phyloP scores from a whole-genome alignment of 2,329 filamentous ascomycete species.

The Fusarium chlamydosporum region DNA sequence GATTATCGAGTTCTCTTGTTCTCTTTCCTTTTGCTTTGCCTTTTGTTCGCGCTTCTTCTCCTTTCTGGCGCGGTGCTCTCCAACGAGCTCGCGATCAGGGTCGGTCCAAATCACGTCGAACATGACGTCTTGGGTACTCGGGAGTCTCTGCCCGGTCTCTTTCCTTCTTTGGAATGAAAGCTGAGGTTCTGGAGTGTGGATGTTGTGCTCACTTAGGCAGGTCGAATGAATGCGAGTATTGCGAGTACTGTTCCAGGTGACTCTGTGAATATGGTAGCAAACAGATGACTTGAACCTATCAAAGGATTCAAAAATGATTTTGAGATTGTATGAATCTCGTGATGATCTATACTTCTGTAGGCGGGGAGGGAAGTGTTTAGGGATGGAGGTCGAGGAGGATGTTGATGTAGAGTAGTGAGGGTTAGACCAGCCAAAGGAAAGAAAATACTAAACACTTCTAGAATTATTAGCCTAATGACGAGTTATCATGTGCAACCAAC shows the following conservation, averaged over 20 bases:
- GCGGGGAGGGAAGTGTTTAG: neutral
- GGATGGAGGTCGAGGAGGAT: neutral
- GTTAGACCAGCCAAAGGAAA: neutral
- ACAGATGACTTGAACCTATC: neutral
- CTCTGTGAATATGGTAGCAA: neutral
- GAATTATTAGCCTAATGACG: neutral
- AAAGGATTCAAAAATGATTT: slow-evolving; percentile 2
- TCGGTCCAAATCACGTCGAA: slow-evolving; percentile 73
- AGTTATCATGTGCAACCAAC: neutral
- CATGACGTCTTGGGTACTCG: slow-evolving; percentile 57
- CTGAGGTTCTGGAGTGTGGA: neutral
- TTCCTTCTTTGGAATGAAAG: neutral
- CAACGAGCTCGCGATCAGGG: slow-evolving; percentile 66
- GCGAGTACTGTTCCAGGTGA: neutral
- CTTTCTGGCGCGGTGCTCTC: slow-evolving; percentile 66
- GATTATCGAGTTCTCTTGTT: slow-evolving; percentile 44
- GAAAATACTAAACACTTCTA: neutral
- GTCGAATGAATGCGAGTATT: slow-evolving; percentile 8
- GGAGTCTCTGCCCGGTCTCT: neutral
- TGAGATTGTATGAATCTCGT: slow-evolving; percentile 11
- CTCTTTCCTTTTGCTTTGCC: slow-evolving; percentile 41
- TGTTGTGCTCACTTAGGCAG: neutral
- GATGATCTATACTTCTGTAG: slow-evolving; percentile 7
- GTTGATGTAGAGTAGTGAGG: neutral
- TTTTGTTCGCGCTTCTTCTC: slow-evolving; percentile 56